A percentile compares a stretch with the other conserved stretches of the same genome.
phyloP scores from a whole-genome alignment of 306 rosid species.

The Malus fusca region DNA sequence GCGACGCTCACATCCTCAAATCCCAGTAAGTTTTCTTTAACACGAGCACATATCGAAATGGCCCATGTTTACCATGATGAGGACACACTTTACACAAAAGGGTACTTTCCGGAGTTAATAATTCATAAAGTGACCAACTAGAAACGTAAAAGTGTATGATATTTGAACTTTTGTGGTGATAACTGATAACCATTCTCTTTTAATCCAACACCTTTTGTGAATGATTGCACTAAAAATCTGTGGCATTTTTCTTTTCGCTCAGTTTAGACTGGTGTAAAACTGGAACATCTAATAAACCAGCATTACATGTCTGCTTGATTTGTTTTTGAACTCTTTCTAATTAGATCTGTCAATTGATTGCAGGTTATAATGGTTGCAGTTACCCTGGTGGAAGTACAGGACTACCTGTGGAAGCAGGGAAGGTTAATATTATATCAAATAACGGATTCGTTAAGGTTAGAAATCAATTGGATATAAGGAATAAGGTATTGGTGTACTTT shows the following conservation, averaged over 20 bases:
- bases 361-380: conserved; percentile 77
- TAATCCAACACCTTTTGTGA: not conserved
- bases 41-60: not conserved
- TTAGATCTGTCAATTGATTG: not conserved
- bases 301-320: too few relatives aligned
- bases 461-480: not conserved
- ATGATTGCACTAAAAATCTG: not conserved
- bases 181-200: not conserved
- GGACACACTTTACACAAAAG: not conserved
- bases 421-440: not conserved
- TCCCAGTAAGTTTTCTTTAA: conserved; percentile 56
- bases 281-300: not conserved
- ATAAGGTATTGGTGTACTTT: not conserved
- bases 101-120: not conserved
- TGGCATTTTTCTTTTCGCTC: not conserved
- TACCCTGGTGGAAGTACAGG: conserved; percentile 58
- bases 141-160: not conserved
- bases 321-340: not conserved
- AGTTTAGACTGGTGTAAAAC: not conserved
- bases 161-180: not conserved
- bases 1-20: conserved; percentile 67
- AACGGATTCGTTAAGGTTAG: not conserved
- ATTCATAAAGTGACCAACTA: not conserved
- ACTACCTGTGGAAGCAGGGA: conserved; percentile 3
- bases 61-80: not conserved